Conservation (phyloP, 2,329 filamentous ascomycete species). For the Aspergillus alliaceus region DNA sequence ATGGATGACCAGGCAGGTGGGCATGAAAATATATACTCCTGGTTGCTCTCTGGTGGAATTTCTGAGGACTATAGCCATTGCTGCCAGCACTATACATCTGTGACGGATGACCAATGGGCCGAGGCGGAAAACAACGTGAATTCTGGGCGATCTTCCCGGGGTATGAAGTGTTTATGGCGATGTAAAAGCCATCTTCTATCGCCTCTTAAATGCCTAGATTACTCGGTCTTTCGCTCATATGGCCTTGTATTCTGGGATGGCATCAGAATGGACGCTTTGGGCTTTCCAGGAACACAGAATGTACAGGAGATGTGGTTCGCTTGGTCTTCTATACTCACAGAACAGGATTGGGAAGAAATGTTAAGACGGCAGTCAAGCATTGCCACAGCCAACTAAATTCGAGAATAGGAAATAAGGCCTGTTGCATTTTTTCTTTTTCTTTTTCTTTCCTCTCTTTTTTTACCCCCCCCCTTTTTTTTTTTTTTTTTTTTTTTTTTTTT, state of each 20-base stretch:
- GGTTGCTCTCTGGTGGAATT: background rate
- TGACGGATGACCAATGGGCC: background rate
- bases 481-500: no score
- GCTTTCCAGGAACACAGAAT: background rate
- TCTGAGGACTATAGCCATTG: background rate
- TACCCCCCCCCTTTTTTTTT: no score
- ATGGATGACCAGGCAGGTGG: constrained; percentile 4
- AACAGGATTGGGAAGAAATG: constrained; percentile 6
- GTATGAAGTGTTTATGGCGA: background rate
- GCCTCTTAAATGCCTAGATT: background rate
- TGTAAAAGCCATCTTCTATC: background rate
- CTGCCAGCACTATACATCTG: background rate
- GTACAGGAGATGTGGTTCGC: constrained; percentile 2
- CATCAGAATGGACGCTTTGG: no score
- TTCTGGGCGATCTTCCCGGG: background rate
- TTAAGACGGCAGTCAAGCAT: background rate
- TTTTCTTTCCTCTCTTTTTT: no score
- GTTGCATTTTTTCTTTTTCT: background rate
- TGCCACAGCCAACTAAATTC: background rate
- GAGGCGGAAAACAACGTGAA: background rate
- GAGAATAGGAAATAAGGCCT: background rate
- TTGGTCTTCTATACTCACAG: constrained; percentile 4
- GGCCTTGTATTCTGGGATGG: no score
- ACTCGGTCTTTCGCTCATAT: constrained; percentile 2
- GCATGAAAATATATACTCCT: constrained; percentile 1